Base-by-base conservation (phyloP, 2,329 filamentous ascomycete genomes). In the Trichophyton verrucosum region DNA sequence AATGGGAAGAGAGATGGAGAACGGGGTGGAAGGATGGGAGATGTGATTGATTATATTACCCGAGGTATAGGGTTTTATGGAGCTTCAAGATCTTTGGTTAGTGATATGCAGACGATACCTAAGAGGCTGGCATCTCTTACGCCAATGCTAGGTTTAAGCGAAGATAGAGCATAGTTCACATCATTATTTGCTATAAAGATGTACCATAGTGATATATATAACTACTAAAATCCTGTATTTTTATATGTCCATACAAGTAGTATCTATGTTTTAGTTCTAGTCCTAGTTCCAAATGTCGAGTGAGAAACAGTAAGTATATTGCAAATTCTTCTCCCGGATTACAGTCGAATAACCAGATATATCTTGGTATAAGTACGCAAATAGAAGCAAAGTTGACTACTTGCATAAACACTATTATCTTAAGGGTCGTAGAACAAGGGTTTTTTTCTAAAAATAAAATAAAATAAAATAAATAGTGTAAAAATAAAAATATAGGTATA, bases 1-100 rank as follows among this genome's bases (percentile, higher is more conserved):
- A 80, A 68, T 97, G 94, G 92, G 86, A 96, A 73, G 89, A 97
- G 80, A 82, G 94, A 72, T 99, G 94, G 94, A 81, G 88, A 75
- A 94, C 88, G 1, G 94, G 94, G 0, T 96, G 86, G 77, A 83
- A 80, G 71, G 84, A 87, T 77, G 84, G 84, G 20, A 76, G 83
- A 61, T 87, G 84, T 72, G 83, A 82, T 74, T 85, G 62, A 72
- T 59, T 7, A 2, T 17, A 8, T n/a, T 7, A 3, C 2, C 38
- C 6, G 30, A 8, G 22, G 15, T 53, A 6, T 30, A 15, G 3
- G 33, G n/a, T 30, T 11, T 6, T 20, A 11, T 20, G 11, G 44
- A 7, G 44, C 17, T 24, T 11, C 3, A 7, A 47, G 20, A 47
- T 20, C 17, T 8, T 13, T 47, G 44, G 3, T 24, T 20, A 17